These are phyloP conservation scores for Cryptococcus sp. DNA, from an alignment of 1,284 basidiomycete genomes.

Conservation along the genomic window DNA sequence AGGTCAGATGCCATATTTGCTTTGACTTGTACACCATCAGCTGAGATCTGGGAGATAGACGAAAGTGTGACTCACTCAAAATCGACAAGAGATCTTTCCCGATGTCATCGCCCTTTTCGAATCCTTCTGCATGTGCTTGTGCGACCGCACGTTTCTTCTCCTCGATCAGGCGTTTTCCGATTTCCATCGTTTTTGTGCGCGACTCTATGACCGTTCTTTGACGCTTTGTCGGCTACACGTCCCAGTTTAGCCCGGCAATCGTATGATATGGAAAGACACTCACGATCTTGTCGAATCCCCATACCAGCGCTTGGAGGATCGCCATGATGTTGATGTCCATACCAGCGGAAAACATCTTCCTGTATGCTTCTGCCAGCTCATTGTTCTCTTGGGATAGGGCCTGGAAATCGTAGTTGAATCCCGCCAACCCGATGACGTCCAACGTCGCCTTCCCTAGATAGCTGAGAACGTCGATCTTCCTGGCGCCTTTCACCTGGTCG, in stretches of 20 bases:
- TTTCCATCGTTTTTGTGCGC: conserved; percentile 59
- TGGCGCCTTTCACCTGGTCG: conserved; percentile 23
- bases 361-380: conserved; percentile 43
- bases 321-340: conserved; percentile 57
- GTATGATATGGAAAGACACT: conserved; percentile 40
- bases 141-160: conserved; percentile 55
- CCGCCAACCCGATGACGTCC: conserved; percentile 71
- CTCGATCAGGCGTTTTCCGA: conserved; percentile 59
- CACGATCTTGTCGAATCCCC: conserved; percentile 61
- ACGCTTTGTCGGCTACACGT: conserved; percentile 35
- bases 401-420: conserved; percentile 67
- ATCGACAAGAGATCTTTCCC: conserved; percentile 53
- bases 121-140: conserved; percentile 30
- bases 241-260: conserved; percentile 1
- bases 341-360: conserved; percentile 34
- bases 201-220: conserved; percentile 51
- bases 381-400: conserved; percentile 33
- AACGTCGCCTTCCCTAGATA: conserved; percentile 68
- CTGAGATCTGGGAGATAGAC: neutral
- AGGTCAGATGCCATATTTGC: conserved; percentile 64
- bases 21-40: conserved; percentile 55
- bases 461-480: conserved; percentile 60
- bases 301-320: conserved; percentile 65
- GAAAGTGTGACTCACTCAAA: conserved; percentile 55
- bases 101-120: conserved; percentile 56